Conservation (phyloP, 352 stramenopile genomes). For the Phytophthora aleatoria region DNA sequence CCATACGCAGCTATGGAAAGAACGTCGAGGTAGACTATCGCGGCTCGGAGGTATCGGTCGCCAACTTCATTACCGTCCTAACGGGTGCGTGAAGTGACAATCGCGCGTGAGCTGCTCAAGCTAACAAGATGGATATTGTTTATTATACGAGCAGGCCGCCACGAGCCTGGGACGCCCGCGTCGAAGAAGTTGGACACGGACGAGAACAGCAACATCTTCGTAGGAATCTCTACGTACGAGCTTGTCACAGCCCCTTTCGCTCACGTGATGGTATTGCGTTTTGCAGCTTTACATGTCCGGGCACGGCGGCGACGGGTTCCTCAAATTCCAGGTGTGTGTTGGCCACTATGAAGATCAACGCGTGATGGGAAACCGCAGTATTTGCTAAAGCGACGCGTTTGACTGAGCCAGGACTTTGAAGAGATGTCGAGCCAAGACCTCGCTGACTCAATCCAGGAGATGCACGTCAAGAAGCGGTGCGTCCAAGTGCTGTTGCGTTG, state of each 20-base stretch:
- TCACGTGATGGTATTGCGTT: constrained; percentile 15
- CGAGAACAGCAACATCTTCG: constrained; percentile 90
- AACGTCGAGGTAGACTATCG: constrained; percentile 95
- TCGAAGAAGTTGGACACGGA: constrained; percentile 91
- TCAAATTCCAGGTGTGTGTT: constrained; percentile 95
- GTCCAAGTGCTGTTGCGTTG: constrained; percentile 1
- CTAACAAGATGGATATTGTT: not conserved
- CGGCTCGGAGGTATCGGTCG: constrained; percentile 95
- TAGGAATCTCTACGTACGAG: constrained; percentile 41
- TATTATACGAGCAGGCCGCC: constrained; percentile 54
- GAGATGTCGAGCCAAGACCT: constrained; percentile 96
- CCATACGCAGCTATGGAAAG: constrained; percentile 73
- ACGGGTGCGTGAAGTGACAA: constrained; percentile 49
- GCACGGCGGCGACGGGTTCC: constrained; percentile 96
- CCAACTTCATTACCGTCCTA: constrained; percentile 96
- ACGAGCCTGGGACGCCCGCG: constrained; percentile 86
- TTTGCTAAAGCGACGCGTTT: constrained; percentile 14
- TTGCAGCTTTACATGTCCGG: constrained; percentile 91
- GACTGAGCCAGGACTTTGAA: constrained; percentile 87
- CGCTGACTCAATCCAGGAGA: constrained; percentile 92
- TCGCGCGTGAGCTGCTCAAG: not conserved
- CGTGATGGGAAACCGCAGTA: constrained; percentile 3
- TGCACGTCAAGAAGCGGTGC: constrained; percentile 92
- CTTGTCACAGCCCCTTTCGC: constrained; percentile 41
- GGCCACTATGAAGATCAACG: constrained; percentile 6